A percentile compares a stretch with the other conserved stretches of the same genome.
Evolutionary conservation across 140 eudicot species (phyloP).

Genomic region (Cichorium intybus): DNA sequence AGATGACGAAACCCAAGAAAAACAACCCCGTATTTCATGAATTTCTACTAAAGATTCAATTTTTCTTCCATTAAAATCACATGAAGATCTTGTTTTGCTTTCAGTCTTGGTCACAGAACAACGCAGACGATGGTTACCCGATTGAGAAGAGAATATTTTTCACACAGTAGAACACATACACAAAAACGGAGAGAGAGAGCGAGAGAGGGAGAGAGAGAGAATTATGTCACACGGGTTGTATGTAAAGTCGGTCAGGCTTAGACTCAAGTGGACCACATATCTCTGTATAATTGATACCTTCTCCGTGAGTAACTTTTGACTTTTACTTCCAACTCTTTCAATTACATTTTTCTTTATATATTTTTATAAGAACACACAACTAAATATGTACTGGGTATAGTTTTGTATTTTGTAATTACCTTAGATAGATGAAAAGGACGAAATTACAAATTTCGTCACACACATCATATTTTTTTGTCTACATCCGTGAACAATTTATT

Average conservation of each 20-base stretch:
- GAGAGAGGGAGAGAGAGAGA: constrained; percentile 12
- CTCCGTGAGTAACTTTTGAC: constrained; percentile 49
- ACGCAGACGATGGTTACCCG: not conserved
- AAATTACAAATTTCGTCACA: too few species aligned
- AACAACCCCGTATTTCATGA: not conserved
- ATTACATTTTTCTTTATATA: not conserved
- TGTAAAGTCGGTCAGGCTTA: constrained; percentile 32
- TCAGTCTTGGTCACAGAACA: constrained; percentile 14
- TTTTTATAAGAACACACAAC: too few species aligned
- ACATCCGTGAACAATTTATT: too few species aligned
- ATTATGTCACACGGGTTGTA: constrained; percentile 35
- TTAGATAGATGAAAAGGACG: too few species aligned
- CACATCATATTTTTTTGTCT: too few species aligned
- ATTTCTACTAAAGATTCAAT: not conserved
- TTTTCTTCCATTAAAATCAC: not conserved
- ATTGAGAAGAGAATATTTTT: constrained; percentile 23
- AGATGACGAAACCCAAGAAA: constrained; percentile 16
- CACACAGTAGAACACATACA: constrained; percentile 26
- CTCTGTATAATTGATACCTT: constrained; percentile 30
- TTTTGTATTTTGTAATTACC: too few species aligned
- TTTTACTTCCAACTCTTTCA: constrained; percentile 19
- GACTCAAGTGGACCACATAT: constrained; percentile 40
- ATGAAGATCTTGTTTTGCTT: constrained; percentile 11
- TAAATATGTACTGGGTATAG: too few species aligned
- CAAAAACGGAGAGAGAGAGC: constrained; percentile 8